Evolutionary conservation across 257 asterid genomes (phyloP), one percentile per base, ranked within the genome.

Genomic region (Petunia secreta): DNA sequence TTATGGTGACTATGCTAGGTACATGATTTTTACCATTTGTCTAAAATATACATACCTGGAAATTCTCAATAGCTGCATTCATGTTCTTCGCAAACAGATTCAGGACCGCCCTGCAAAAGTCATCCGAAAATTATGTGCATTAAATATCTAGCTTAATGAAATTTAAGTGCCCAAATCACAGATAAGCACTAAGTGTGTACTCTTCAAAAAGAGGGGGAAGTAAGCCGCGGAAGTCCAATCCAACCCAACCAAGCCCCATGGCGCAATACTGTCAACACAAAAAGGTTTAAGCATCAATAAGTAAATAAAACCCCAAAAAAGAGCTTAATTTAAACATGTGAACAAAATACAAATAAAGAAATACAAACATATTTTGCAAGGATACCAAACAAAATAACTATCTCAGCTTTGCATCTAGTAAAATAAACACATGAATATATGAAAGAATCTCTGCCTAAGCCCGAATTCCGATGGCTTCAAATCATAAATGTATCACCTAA

Each of bases 151-250:
- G 80, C 80, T 52, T 10, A 41, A 10, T 10, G 52, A 53, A 66
- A 85, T 71, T 75, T 63, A 62, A 44, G 76, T 8, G 52, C 69
- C 58, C 34, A 48, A 76, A 85, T 58, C 69, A 83, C 43, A 15
- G 13, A 80, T 60, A 67, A 37, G 55, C 15, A 73, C 40, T 13
- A 55, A 36, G 79, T 75, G 83, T 81, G 84, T 91, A 96, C 99
- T 94, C 99, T 94, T 96, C 99, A 81, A 96, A 96, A 64, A 96
- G 97, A 46, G 99, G 97, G 79, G 98, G 98, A 77, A 96, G 98
- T 85, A 96, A 82, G 84, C 98, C 97, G 67, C 97, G 93, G 74
- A 96, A 94, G 84, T 94, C 98, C 90, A 96, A 88, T 80, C 99
- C 99, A 86, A 94, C 98, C 96, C 91, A 88, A 79, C 99, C 98